phyloP scores from a whole-genome alignment of 2,329 filamentous ascomycete genomes.

The Aspergillus sclerotialis region DNA sequence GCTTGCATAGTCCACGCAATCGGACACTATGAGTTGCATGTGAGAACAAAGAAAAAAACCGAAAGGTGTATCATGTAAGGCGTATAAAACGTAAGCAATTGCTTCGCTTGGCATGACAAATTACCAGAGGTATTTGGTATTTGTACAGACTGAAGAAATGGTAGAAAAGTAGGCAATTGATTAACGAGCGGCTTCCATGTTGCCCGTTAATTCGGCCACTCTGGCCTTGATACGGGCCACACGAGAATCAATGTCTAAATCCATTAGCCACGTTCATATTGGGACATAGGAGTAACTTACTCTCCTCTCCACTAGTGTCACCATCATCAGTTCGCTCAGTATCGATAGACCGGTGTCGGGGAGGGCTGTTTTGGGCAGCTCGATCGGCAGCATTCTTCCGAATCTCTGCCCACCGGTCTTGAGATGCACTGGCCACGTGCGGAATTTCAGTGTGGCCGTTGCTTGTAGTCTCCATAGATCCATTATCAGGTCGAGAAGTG shows the following conservation, averaged over 20 bases:
- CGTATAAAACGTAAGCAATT: background rate
- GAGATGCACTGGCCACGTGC: slow-evolving; percentile 18
- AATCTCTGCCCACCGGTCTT: slow-evolving; percentile 93
- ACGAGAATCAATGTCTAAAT: slow-evolving; percentile 80
- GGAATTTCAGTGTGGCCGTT: slow-evolving; percentile 1
- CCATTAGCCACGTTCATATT: slow-evolving; percentile 17
- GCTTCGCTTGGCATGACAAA: too few species aligned
- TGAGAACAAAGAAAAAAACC: slow-evolving; percentile 1
- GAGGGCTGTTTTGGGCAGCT: slow-evolving; percentile 60
- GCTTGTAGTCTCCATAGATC: background rate
- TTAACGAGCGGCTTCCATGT: slow-evolving; percentile 55
- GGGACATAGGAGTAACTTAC: slow-evolving; percentile 47
- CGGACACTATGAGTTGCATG: background rate
- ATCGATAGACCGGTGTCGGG: slow-evolving; percentile 53
- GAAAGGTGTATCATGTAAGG: slow-evolving; percentile 2
- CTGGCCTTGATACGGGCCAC: slow-evolving; percentile 97
- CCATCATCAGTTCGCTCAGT: slow-evolving; percentile 63
- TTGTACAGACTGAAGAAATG: too few species aligned
- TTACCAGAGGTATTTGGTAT: slow-evolving; percentile 1
- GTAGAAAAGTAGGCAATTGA: too few species aligned
- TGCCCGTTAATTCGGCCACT: slow-evolving; percentile 86
- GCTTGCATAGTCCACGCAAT: background rate
- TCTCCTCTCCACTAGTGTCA: slow-evolving; percentile 95
- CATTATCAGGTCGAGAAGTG: slow-evolving; percentile 1
- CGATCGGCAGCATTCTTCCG: slow-evolving; percentile 87